These are phyloP conservation scores for Suillus alpinus DNA, from an alignment of 768 basidiomycete species.

Conservation along the genomic window DNA sequence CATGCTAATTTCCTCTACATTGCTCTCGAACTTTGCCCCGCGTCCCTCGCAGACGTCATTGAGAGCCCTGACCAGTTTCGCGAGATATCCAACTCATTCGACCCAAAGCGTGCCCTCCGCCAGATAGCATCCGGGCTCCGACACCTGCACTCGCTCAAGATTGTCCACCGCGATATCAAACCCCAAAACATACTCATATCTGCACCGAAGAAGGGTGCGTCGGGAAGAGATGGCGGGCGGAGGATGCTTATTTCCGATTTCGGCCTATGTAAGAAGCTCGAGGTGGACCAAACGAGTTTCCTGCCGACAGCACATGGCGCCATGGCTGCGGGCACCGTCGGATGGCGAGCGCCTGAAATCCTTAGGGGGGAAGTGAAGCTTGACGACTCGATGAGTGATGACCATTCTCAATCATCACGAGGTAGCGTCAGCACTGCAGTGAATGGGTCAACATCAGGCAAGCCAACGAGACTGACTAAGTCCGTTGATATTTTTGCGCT, in stretches of 20 bases:
- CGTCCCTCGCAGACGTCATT: slow-evolving; percentile 83
- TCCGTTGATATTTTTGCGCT: slow-evolving; percentile 96
- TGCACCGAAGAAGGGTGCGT: slow-evolving; percentile 52
- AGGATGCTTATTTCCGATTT: slow-evolving; percentile 96
- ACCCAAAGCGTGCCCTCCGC: slow-evolving; percentile 81
- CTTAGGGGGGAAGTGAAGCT: slow-evolving; percentile 91
- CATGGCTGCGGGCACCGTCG: slow-evolving; percentile 89
- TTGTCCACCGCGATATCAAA: slow-evolving; percentile 98
- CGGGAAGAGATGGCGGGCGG: slow-evolving; percentile 43
- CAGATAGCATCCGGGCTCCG: slow-evolving; percentile 87
- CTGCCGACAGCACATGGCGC: slow-evolving; percentile 88
- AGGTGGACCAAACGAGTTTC: slow-evolving; percentile 95
- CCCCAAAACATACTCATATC: slow-evolving; percentile 96
- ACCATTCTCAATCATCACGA: slow-evolving; percentile 63
- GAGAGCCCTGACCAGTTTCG: slow-evolving; percentile 75
- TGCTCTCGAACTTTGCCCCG: slow-evolving; percentile 92
- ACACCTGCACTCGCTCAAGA: slow-evolving; percentile 90
- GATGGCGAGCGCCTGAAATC: slow-evolving; percentile 98
- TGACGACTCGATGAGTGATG: slow-evolving; percentile 67
- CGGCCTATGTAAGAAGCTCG: slow-evolving; percentile 93
- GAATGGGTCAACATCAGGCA: slow-evolving; percentile 35
- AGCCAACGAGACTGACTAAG: slow-evolving; percentile 79
- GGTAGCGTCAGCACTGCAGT: slow-evolving; percentile 58
- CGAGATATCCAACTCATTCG: slow-evolving; percentile 77
- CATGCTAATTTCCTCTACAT: slow-evolving; percentile 95